Evolutionary conservation across 2,329 filamentous ascomycete genomes (phyloP), one percentile per base, ranked within the genome.

Genomic region (Beauveria scarabaeidicola): DNA sequence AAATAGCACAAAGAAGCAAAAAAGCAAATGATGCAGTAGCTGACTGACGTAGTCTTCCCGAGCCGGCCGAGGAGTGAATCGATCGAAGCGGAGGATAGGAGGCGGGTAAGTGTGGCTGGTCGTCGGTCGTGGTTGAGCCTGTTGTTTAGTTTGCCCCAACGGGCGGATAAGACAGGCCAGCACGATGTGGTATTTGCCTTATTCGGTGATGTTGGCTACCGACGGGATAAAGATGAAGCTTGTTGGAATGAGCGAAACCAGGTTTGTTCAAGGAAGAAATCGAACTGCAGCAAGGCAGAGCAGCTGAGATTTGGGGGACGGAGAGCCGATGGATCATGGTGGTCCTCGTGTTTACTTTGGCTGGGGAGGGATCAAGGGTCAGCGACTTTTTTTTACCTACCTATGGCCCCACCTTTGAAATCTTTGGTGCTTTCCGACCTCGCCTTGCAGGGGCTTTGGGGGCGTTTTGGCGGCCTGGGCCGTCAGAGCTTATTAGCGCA

Each of bases 361-460:
- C 56, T 46, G 56, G 48, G 48, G 48, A 43, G 27, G 56, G 46
- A 58, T 51, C 40, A 19, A 58, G 56, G 56, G 48, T 52, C 56
- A 58, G 56, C 56, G 56, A 58, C 56, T 58, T 58, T 58, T 58
- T 58, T 58, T 52, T 56, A n/a, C n/a, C n/a, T n/a, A n/a, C 3
- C 25, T 36, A n/a, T 8, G 52, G 17, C 40, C 56, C 56, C 56
- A 58, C 56, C 13, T 44, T 46, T 58, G 27, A 17, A 17, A n/a
- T 54, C 17, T 53, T 3, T 13, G 19, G 52, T 54, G 52, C 32
- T 36, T 36, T 36, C 5, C 32, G 32, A 36, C 32, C 32, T 11
- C 13, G 32, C 11, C 25, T 23, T 15, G 46, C 9, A 32, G 5
- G 25, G 15, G 8, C 13, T 27, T 52, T 29, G 23, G 17, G 50